Evolutionary conservation across 257 asterid genomes (phyloP).

Genomic region (Solanum bukasovii): DNA sequence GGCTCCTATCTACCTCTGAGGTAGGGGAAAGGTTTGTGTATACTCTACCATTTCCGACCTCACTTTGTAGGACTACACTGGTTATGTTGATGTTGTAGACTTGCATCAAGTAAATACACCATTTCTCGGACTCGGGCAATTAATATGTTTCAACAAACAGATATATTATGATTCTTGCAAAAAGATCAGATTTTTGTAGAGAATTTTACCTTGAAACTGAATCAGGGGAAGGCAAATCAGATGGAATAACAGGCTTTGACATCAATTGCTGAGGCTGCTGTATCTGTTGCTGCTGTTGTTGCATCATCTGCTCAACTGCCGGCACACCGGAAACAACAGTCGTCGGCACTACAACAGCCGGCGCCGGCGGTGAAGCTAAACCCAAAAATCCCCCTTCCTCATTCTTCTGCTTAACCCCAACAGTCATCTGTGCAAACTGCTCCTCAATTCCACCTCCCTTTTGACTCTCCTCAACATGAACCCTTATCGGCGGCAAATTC

Average conservation of each 20-base stretch:
- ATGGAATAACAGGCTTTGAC: neutral
- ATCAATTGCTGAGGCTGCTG: constrained; percentile 1
- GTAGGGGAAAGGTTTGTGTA: neutral
- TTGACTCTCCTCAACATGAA: constrained; percentile 54
- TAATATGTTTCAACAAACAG: neutral
- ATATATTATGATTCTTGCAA: neutral
- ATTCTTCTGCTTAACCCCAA: constrained; percentile 32
- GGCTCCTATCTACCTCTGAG: too few relatives aligned
- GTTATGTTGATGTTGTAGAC: too few relatives aligned
- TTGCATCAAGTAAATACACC: neutral
- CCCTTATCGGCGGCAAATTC: constrained; percentile 75
- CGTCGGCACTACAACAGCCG: neutral
- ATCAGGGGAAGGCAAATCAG: constrained; percentile 9
- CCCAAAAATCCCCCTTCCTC: constrained; percentile 36
- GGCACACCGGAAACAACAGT: neutral
- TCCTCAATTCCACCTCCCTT: constrained; percentile 74
- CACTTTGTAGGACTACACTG: neutral
- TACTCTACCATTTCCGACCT: neutral
- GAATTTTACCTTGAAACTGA: constrained; percentile 7
- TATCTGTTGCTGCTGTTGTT: neutral
- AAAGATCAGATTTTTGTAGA: neutral
- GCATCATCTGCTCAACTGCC: neutral
- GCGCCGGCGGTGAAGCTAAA: neutral
- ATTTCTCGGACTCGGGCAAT: neutral
- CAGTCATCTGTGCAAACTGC: constrained; percentile 53